A percentile compares a stretch with the other conserved stretches of the same genome.
Conservation (phyloP, 768 basidiomycete genomes). For the Russula griseocarnosa region DNA sequence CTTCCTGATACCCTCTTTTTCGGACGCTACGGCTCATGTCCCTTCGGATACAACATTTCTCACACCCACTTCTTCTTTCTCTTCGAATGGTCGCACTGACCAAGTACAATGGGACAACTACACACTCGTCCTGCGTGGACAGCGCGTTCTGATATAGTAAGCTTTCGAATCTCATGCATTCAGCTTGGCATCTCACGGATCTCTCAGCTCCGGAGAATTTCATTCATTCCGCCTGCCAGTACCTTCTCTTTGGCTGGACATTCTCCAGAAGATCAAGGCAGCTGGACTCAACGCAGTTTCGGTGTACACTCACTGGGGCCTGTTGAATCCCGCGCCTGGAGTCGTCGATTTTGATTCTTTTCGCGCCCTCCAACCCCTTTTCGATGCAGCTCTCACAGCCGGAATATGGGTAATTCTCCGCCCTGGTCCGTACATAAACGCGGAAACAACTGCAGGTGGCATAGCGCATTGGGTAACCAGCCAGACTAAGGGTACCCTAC, state of each 20-base stretch:
- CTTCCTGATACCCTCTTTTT: not conserved
- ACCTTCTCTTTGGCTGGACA: slow-evolving; percentile 74
- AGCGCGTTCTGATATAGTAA: slow-evolving; percentile 17
- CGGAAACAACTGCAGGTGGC: slow-evolving; percentile 77
- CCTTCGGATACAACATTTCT: not conserved
- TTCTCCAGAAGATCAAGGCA: slow-evolving; percentile 77
- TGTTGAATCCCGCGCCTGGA: slow-evolving; percentile 69
- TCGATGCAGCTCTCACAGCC: slow-evolving; percentile 65
- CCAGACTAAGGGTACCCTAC: slow-evolving; percentile 57
- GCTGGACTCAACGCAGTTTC: slow-evolving; percentile 76
- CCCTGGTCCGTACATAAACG: slow-evolving; percentile 75
- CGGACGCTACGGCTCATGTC: not conserved
- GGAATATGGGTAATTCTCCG: slow-evolving; percentile 79
- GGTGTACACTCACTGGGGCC: slow-evolving; percentile 77
- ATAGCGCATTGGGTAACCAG: slow-evolving; percentile 67
- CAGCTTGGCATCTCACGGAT: not conserved
- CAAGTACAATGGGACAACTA: slow-evolving; percentile 29
- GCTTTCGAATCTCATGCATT: not conserved
- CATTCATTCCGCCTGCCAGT: slow-evolving; percentile 80
- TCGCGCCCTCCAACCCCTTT: slow-evolving; percentile 65
- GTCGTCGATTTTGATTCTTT: slow-evolving; percentile 70
- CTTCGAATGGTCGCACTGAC: slow-evolving; percentile 23
- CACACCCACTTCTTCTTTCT: not conserved
- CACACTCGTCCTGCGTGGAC: slow-evolving; percentile 26
- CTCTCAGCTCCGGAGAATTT: slow-evolving; percentile 72